Conservation (phyloP, 106 monocot genomes). For the Amphibolis antarctica region DNA sequence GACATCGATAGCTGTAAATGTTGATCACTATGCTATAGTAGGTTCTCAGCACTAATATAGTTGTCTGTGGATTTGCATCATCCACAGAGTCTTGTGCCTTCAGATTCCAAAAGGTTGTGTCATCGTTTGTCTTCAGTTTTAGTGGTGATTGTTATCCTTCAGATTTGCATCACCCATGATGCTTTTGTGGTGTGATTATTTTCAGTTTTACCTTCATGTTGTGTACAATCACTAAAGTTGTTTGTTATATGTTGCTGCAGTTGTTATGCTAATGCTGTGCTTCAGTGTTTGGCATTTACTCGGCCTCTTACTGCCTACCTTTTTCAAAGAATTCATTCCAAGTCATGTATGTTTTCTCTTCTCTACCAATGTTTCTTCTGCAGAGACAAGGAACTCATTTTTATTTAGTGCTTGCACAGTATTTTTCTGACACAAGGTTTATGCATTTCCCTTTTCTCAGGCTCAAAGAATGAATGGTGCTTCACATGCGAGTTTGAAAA, state of each 20-base stretch:
- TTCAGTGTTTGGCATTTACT: conserved; percentile 85
- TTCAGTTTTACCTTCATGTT: too few relatives aligned
- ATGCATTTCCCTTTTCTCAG: conserved; percentile 20
- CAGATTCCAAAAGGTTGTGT: too few relatives aligned
- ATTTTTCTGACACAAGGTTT: not conserved
- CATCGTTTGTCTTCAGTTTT: too few relatives aligned
- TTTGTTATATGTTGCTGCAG: conserved; percentile 33
- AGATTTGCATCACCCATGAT: too few relatives aligned
- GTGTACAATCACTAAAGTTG: too few relatives aligned
- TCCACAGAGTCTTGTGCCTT: too few relatives aligned
- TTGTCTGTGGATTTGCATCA: too few relatives aligned
- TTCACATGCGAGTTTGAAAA: conserved; percentile 73
- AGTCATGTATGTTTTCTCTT: conserved; percentile 40
- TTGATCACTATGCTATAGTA: too few relatives aligned
- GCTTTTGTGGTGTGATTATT: too few relatives aligned
- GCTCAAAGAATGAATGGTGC: conserved; percentile 56
- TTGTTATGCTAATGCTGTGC: conserved; percentile 91
- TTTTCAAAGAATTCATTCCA: conserved; percentile 52
- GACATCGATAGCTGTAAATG: too few relatives aligned
- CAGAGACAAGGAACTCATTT: not conserved
- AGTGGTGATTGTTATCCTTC: too few relatives aligned
- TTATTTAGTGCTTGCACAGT: not conserved
- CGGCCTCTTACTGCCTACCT: conserved; percentile 69
- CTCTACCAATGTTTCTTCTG: not conserved
- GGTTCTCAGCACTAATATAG: too few relatives aligned